Conservation (phyloP, 2,329 filamentous ascomycete genomes). For the Drechslerella coelobrocha region DNA sequence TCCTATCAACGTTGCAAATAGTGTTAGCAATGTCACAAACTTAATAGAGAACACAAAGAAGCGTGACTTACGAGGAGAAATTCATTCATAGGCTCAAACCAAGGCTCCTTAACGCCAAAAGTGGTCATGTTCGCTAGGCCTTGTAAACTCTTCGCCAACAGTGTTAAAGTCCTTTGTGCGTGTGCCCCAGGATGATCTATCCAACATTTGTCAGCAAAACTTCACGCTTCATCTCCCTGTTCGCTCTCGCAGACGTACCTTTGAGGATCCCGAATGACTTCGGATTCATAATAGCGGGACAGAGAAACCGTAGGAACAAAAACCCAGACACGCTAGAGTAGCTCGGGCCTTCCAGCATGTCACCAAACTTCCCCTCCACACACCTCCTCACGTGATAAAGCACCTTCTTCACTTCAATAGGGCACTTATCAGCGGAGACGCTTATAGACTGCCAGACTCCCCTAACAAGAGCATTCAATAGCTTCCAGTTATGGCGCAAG, state of each 20-base stretch:
- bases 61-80: conserved; percentile 61
- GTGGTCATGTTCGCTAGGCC: conserved; percentile 72
- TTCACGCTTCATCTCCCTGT: background rate
- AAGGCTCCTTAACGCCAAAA: conserved; percentile 73
- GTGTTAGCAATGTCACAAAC: background rate
- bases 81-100: conserved; percentile 76
- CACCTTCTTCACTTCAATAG: conserved; percentile 69
- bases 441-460: conserved; percentile 70
- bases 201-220: conserved; percentile 19
- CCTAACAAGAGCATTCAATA: conserved; percentile 65
- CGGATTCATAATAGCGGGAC: conserved; percentile 72
- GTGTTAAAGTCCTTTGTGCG: conserved; percentile 69
- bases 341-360: conserved; percentile 69
- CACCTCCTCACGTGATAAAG: conserved; percentile 72
- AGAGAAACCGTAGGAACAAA: conserved; percentile 73
- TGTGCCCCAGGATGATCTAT: conserved; percentile 69
- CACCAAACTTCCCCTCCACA: conserved; percentile 73
- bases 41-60: background rate
- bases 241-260: conserved; percentile 61
- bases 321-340: conserved; percentile 76
- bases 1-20: conserved; percentile 25
- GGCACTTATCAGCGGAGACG: conserved; percentile 66
- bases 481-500: conserved; percentile 70
- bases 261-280: conserved; percentile 73
- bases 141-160: conserved; percentile 74